These are phyloP conservation scores for Apiospora arundinis DNA, from an alignment of 2,329 filamentous ascomycete species.

Conservation along the genomic window DNA sequence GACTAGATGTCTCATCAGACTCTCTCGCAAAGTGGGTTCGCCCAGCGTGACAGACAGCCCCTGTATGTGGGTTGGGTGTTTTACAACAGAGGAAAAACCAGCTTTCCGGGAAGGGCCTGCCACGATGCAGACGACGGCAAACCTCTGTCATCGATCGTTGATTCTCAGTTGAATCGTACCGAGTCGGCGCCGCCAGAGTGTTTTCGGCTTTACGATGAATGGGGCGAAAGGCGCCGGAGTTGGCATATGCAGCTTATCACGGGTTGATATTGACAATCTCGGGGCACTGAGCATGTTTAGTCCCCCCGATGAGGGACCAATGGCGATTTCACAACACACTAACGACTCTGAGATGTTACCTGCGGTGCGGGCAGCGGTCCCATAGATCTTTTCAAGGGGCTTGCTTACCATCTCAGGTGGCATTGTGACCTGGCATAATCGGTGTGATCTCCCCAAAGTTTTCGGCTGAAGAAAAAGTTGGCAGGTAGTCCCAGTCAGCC, in stretches of 20 bases:
- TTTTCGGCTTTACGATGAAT: background rate
- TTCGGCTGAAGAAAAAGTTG: conserved; percentile 13
- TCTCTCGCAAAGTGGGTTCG: conserved; percentile 12
- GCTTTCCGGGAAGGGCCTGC: conserved; percentile 2
- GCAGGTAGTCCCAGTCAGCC: conserved; percentile 18
- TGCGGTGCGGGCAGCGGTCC: conserved; percentile 1
- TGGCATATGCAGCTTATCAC: background rate
- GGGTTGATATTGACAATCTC: conserved; percentile 10
- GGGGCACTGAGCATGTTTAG: background rate
- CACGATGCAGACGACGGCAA: conserved; percentile 1
- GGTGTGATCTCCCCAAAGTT: conserved; percentile 4
- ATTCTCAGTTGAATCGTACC: conserved; percentile 2
- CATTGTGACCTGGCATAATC: background rate
- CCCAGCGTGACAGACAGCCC: background rate
- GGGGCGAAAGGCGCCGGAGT: background rate
- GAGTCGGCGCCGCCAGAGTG: background rate
- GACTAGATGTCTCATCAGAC: conserved; percentile 3
- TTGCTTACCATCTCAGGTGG: conserved; percentile 12
- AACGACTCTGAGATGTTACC: background rate
- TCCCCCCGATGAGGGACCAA: background rate
- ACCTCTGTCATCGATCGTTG: background rate
- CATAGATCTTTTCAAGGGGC: conserved; percentile 13
- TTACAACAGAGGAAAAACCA: conserved; percentile 1
- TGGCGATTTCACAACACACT: conserved; percentile 2
- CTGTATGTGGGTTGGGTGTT: conserved; percentile 16